These are phyloP conservation scores for Suillus cothurnatus DNA, from an alignment of 768 basidiomycete genomes.

Conservation along the genomic window DNA sequence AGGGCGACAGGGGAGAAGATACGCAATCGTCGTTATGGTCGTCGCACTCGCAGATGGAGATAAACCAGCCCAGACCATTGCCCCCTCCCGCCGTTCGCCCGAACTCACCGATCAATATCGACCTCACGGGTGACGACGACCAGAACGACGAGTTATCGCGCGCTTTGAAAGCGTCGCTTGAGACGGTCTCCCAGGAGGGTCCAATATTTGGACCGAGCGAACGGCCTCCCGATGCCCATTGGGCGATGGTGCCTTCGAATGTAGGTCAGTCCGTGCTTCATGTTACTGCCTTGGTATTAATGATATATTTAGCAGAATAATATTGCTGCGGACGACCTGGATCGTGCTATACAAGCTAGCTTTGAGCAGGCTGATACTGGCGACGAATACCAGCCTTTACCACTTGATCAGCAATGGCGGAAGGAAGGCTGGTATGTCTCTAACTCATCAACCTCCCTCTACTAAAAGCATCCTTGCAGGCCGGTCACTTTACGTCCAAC, in stretches of 20 bases:
- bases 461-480: constrained; percentile 37
- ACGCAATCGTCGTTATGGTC: constrained; percentile 13
- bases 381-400: constrained; percentile 53
- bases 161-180: constrained; percentile 57
- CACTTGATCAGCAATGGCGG: constrained; percentile 53
- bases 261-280: constrained; percentile 37
- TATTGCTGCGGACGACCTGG: constrained; percentile 46
- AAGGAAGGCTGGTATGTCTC: constrained; percentile 58
- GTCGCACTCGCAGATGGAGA: constrained; percentile 18
- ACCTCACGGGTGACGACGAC: constrained; percentile 64
- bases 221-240: constrained; percentile 62
- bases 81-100: constrained; percentile 22
- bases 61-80: constrained; percentile 6
- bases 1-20: constrained; percentile 50
- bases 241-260: constrained; percentile 72
- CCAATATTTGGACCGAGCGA: constrained; percentile 60
- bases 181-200: constrained; percentile 29
- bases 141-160: constrained; percentile 46
- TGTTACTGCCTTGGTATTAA: constrained; percentile 8
- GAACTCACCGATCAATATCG: constrained; percentile 44
- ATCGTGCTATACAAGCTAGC: constrained; percentile 73
- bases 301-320: constrained; percentile 34
- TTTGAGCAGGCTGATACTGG: constrained; percentile 50
- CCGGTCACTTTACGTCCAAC: constrained; percentile 72
- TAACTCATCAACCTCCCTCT: not conserved